Evolutionary conservation across 2,329 filamentous ascomycete genomes (phyloP), one percentile per base, ranked within the genome.

Genomic region (Sclerotiophoma versabilis): DNA sequence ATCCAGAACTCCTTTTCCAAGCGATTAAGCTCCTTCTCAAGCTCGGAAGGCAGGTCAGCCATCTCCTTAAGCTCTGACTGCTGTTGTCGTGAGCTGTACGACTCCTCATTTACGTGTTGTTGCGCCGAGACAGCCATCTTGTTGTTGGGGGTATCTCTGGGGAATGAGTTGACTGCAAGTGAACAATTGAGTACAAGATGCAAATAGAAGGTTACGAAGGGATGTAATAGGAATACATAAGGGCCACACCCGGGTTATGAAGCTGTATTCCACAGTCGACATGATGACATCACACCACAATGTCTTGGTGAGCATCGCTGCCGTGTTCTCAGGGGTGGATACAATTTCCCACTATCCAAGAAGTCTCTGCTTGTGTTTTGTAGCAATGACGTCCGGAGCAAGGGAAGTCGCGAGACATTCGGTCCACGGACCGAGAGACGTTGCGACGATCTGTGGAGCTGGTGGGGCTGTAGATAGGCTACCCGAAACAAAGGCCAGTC

Each of bases 1-100:
- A 71, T 59, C 66, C 64, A 68, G 26, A 71, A 68, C 9, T 66
- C 45, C n/a, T 57, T 14, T 10, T 66, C 64, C 14, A 70, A 41
- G n/a, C 43, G 41, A n/a, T 59, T 30, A 9, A 71, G 38, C 41
- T 65, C 63, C 15, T 61, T 37, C 41, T 68, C 63, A 5, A 69
- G 56, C 23, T 59, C 57, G 3, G 52, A 45, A 15, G 62, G 54
- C 15, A 69, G 19, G 27, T 63, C 54, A 17, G 60, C 49, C 54
- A 66, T 60, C 17, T 55, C 47, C 9, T 57, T 43, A 8, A 65
- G 52, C 51, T 66, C 63, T 15, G 63, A 60, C 17, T 52, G 58
- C 30, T 68, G 61, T 5, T 58, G 63, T 57, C 57, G 65, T 32
- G 64, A 64, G 39, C 48, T 57, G 30, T 62, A 36, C 11, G 52